Evolutionary conservation across 805 yeast genomes (phyloP), one percentile per base, ranked within the genome.

Genomic region (Wickerhamomyces pijperi): DNA sequence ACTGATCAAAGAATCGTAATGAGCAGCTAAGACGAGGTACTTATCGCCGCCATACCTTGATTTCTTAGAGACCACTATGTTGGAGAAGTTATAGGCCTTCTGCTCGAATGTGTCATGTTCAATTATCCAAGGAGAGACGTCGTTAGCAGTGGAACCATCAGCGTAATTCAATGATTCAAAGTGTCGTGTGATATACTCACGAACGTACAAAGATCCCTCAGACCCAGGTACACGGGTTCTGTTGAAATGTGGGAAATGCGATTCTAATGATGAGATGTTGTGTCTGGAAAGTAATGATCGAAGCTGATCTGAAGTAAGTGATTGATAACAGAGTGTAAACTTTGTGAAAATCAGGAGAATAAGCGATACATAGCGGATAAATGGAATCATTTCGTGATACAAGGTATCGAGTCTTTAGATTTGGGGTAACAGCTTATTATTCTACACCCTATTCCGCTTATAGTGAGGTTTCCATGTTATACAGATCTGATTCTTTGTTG

Each of bases 11-110:
- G 77, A 64, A 48, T 75, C 82, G 46, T 72, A 75, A 45, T 75
- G 82, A 0, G 76, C 81, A 4, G 71, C 70, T 3, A 74, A 44
- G 5, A 65, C 56, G 8, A 67, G 42, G 25, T 61, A 58, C 15
- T 51, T 52, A 3, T 51, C 45, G 2, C 47, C 48, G 5, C 48
- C 48, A 7, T 40, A 34, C 9, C 15, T 36, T 2, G 48, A 49
- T 3, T 49, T 39, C 13, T 56, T 47, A 1, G 65, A 54, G 32
- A 58, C 59, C 1, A 65, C 49, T 20, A 68, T 38, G 44, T 66
- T 68, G 25, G 65, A 58, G 44, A 65, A 68, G 39, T 57, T 55
- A 36, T 51, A 44, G 0, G 56, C 60, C 16, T 52, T 50, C 18
- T 61, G 65, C 6, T 49, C 45, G 16, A 74, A 73, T 1, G 63